Base-by-base conservation (phyloP, 108 stramenopile genomes). In the Mediolabrus comicus region DNA sequence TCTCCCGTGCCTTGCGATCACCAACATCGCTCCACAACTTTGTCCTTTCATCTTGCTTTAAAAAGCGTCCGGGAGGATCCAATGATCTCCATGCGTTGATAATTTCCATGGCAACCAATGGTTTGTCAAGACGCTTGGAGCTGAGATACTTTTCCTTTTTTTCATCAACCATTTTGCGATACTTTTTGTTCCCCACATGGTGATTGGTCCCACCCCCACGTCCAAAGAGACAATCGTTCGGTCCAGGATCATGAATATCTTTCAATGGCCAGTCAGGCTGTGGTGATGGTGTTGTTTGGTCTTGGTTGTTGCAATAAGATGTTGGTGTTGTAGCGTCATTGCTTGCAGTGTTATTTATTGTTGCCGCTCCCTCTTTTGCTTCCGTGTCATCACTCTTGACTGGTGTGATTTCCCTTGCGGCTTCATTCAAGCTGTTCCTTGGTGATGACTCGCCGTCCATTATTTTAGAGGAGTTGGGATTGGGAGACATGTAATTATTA, bases 161-260 rank as follows among this genome's bases (percentile, higher is more conserved):
- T 28, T 86, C 86, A 57, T 95, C 93, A 22, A 95, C 93, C 77
- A 87, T 86, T 61, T 82, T 81, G 8, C 93, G 90, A 67, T 92
- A 95, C 8, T 75, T 65, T 62, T 91, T 90, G 68, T 95, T 95
- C 33, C 93, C 93, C 5, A 80, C 75, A 51, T 95, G 91, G 65
- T 95, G 91, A 65, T 95, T 95, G 46, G 93, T 95, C 6, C 95
- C 90, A 62, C 83, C 86, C 9, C 93, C 93, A 22, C 93, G 71
- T 12, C 93, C 93, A 55, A 83, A 95, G 66, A 95, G 66, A 56
- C 91, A 91, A 70, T 95, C 93, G 58, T 92, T 81, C 5, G 83
- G 80, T 53, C 87, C 86, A 2, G 89, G 91, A 46, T 92, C 89
- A 16, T 9, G 1, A 19, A 57, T 57, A 7, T 17, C 56, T 32